These are phyloP conservation scores for Adansonia grandidieri DNA, from an alignment of 441 rosid genomes.

Conservation along the genomic window DNA sequence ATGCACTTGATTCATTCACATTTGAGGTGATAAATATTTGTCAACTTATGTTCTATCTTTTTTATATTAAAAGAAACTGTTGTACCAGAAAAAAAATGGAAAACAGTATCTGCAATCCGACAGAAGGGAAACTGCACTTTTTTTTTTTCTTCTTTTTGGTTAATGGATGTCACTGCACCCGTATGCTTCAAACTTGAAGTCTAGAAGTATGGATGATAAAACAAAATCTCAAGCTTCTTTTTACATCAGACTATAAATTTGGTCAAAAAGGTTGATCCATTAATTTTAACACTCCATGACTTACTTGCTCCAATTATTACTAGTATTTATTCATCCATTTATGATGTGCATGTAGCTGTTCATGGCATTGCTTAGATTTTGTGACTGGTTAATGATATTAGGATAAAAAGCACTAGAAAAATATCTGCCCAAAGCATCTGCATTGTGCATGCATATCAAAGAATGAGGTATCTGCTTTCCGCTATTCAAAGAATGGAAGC, in stretches of 20 bases:
- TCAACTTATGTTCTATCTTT: not conserved
- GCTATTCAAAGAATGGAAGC: not conserved
- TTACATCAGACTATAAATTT: not conserved
- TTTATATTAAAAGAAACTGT: not conserved
- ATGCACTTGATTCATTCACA: not conserved
- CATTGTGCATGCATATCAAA: not conserved
- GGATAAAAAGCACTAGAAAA: not conserved
- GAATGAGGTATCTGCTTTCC: conserved; percentile 9
- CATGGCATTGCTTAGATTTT: conserved; percentile 9
- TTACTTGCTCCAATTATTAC: not conserved
- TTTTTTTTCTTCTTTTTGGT: not conserved
- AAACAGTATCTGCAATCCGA: not conserved
- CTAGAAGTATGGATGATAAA: not conserved
- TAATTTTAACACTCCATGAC: not conserved
- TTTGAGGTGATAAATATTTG: conserved; percentile 3
- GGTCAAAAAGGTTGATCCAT: not conserved
- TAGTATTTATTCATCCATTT: not conserved
- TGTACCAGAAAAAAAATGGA: not conserved
- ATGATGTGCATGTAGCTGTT: conserved; percentile 13
- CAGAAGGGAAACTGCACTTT: not conserved
- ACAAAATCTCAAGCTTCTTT: not conserved
- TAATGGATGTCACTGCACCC: not conserved
- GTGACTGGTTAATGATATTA: not conserved
- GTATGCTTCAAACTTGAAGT: too few species aligned
- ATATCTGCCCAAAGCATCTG: not conserved